phyloP scores from a whole-genome alignment of 768 basidiomycete species.

The Kwoniella sp. region DNA sequence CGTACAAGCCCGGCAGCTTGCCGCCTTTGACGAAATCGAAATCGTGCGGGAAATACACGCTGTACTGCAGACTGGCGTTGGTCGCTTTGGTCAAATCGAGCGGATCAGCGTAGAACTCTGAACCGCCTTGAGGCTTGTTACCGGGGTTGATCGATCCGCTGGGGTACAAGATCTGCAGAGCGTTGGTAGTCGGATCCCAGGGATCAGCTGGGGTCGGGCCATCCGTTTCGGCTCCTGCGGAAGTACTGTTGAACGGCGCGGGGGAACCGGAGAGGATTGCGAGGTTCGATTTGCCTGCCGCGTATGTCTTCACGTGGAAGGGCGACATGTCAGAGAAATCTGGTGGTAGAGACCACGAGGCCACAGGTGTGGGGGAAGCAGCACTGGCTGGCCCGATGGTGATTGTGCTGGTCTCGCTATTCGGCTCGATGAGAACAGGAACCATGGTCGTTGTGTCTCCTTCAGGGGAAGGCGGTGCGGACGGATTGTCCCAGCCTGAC shows the following conservation, averaged over 20 bases:
- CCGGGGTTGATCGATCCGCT: slow-evolving; percentile 70
- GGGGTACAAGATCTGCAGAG: slow-evolving; percentile 70
- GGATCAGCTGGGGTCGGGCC: not conserved
- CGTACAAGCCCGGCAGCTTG: slow-evolving; percentile 75
- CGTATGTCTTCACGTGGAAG: slow-evolving; percentile 66
- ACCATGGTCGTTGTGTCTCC: slow-evolving; percentile 2
- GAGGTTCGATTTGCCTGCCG: slow-evolving; percentile 64
- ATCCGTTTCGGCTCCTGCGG: slow-evolving; percentile 4
- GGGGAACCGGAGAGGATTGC: slow-evolving; percentile 63
- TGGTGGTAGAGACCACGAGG: slow-evolving; percentile 62
- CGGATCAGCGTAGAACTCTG: slow-evolving; percentile 68
- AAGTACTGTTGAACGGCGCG: slow-evolving; percentile 41
- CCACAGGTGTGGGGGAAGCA: not conserved
- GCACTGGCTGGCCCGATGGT: not conserved
- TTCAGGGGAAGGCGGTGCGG: not conserved
- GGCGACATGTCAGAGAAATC: slow-evolving; percentile 65
- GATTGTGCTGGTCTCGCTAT: slow-evolving; percentile 1
- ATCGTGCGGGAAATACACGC: slow-evolving; percentile 71
- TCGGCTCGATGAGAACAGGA: slow-evolving; percentile 3
- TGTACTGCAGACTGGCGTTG: slow-evolving; percentile 59
- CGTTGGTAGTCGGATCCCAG: slow-evolving; percentile 31
- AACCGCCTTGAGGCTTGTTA: slow-evolving; percentile 64
- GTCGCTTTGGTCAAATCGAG: slow-evolving; percentile 56
- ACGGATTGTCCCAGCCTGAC: slow-evolving; percentile 1
- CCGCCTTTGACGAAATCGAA: slow-evolving; percentile 81